Evolutionary conservation across 768 basidiomycete genomes (phyloP).

Genomic region (Leucocoprinus birnbaumii): DNA sequence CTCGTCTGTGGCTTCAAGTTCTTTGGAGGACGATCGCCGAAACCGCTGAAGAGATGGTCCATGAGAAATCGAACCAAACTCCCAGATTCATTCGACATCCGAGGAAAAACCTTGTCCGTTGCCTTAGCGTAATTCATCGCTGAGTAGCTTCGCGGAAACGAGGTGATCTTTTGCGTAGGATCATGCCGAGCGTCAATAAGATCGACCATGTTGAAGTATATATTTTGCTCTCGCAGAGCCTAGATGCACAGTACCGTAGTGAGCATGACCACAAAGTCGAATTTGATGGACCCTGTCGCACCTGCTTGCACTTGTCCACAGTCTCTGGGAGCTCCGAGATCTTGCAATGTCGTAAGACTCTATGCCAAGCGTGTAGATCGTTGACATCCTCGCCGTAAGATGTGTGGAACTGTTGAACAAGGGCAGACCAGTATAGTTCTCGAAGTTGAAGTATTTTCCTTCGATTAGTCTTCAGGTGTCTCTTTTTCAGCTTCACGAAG

Average conservation of each 20-base stretch:
- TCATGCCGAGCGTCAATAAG: constrained; percentile 23
- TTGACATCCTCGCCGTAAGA: constrained; percentile 30
- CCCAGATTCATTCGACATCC: constrained; percentile 24
- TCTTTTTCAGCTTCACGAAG: too few relatives aligned
- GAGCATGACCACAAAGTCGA: neutral
- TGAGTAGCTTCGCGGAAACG: constrained; percentile 22
- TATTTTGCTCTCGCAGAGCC: constrained; percentile 22
- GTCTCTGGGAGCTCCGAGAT: constrained; percentile 22
- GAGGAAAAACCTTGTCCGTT: constrained; percentile 28
- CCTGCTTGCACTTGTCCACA: constrained; percentile 22
- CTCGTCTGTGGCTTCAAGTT: too few relatives aligned
- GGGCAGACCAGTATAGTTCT: constrained; percentile 22
- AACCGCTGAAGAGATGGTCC: too few relatives aligned
- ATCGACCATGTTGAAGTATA: constrained; percentile 34
- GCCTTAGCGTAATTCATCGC: constrained; percentile 29
- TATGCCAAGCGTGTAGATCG: constrained; percentile 25
- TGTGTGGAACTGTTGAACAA: constrained; percentile 29
- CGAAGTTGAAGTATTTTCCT: neutral
- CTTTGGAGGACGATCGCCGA: too few relatives aligned
- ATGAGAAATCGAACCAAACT: neutral
- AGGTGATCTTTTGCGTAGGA: constrained; percentile 5
- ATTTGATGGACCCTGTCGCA: neutral
- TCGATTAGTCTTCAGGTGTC: too few relatives aligned
- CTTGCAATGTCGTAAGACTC: constrained; percentile 22
- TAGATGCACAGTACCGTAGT: constrained; percentile 17